Conservation (phyloP, 192 early-diverging fungal genomes). For the Pilaira anomala region DNA sequence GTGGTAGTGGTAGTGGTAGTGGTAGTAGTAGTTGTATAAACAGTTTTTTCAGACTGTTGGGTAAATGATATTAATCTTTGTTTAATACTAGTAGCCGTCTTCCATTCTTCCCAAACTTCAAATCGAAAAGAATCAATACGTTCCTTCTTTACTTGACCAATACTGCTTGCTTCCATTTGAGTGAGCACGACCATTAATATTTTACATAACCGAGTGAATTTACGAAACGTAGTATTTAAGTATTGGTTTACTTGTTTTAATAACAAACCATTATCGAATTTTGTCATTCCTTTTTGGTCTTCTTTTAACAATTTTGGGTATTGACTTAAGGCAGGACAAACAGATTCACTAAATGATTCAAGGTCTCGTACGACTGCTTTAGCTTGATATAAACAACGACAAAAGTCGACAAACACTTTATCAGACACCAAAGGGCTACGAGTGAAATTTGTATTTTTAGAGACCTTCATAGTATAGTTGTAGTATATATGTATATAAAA, state of each 20-base stretch:
- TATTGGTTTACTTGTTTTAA: conserved; percentile 22
- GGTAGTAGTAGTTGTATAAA: not conserved
- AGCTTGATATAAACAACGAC: conserved; percentile 28
- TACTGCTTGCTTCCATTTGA: conserved; percentile 12
- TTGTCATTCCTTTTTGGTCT: conserved; percentile 5
- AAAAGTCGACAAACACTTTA: conserved; percentile 24
- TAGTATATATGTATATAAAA: no score
- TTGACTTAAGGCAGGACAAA: conserved; percentile 10
- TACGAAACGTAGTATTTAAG: conserved; percentile 21
- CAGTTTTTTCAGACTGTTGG: not conserved
- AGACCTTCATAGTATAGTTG: not conserved
- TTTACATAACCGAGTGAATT: conserved; percentile 27
- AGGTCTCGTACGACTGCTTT: conserved; percentile 29
- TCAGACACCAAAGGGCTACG: not conserved
- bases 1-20: not conserved
- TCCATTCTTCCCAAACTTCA: conserved; percentile 28
- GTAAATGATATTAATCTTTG: conserved; percentile 5
- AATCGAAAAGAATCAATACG: conserved; percentile 23
- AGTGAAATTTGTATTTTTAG: not conserved
- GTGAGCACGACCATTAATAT: conserved; percentile 22
- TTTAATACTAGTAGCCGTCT: conserved; percentile 19
- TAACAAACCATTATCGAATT: not conserved
- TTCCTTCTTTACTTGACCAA: conserved; percentile 9
- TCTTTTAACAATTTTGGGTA: not conserved
- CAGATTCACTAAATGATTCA: conserved; percentile 15